Evolutionary conservation across 257 asterid genomes (phyloP), one percentile per base, ranked within the genome.

Genomic region (Solanum etuberosum): DNA sequence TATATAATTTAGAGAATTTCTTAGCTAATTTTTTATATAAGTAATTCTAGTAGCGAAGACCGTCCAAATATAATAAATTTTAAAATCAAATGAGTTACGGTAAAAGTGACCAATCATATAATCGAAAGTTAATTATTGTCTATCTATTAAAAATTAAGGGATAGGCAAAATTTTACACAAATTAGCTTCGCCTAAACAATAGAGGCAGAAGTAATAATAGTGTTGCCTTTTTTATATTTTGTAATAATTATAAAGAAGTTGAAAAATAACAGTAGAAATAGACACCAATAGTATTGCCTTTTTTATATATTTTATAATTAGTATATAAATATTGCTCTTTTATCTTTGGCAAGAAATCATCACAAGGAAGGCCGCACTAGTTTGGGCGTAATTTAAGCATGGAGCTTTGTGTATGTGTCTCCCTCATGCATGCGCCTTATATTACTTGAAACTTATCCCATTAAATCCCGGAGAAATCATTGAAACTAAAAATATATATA

Each of bases 381-480:
- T 80, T 80, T 80, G 67, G 67, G 85, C 85, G 85, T 46, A 80
- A 80, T 46, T 80, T 80, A 80, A 80, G 85, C 85, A 80, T 29
- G 85, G 85, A 80, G 40, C 40, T 27, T 46, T 46, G 42, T 80
- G 85, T 46, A 25, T 43, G 38, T 78, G 84, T 78, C 38, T 42
- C 84, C 63, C 38, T 42, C 65, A 46, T 80, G 84, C 84, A 27
- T 46, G 40, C 67, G 40, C 84, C 84, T 46, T 2, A 27, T 9
- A 80, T 16, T 9, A 46, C 25, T 27, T 80, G 27, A 29, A 46
- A 46, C 65, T 80, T 16, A 80, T 46, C 42, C 84, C 63, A 77
- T 42, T 9, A 32, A 32, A 76, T 77, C 83, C 37, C 14, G 14
- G n/a, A 76, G 5, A 77, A 42, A 25, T 77, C 9, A 77, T n/a